Percentiles rank a stretch among this genome's conserved stretches.
Conservation (phyloP, 1,284 basidiomycete species). For the Serendipita sp. region DNA sequence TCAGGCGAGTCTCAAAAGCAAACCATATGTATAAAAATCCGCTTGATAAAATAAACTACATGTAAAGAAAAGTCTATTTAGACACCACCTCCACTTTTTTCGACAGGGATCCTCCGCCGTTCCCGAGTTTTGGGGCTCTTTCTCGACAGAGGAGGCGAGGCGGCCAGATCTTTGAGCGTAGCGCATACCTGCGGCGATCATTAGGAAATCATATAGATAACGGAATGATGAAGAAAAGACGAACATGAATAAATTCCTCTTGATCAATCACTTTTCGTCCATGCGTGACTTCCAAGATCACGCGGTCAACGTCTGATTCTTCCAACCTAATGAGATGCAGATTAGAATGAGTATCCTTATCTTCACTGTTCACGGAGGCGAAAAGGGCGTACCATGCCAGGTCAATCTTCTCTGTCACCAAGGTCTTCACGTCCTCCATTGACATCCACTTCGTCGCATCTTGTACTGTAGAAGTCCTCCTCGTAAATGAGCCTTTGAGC, state of each 20-base stretch:
- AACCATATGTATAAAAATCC: no score
- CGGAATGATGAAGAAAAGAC: slow-evolving; percentile 16
- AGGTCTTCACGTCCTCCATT: slow-evolving; percentile 27
- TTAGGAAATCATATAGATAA: slow-evolving; percentile 11
- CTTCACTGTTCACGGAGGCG: neutral
- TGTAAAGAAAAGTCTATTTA: slow-evolving; percentile 22
- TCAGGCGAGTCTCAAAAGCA: no score
- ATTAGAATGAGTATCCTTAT: neutral
- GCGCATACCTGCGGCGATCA: slow-evolving; percentile 49
- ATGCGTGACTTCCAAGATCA: slow-evolving; percentile 59
- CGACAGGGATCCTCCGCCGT: slow-evolving; percentile 56
- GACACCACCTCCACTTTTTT: slow-evolving; percentile 74
- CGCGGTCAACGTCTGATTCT: slow-evolving; percentile 50
- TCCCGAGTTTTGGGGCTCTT: slow-evolving; percentile 29
- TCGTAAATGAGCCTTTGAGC: slow-evolving; percentile 42
- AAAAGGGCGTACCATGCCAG: slow-evolving; percentile 36
- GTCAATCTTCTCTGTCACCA: slow-evolving; percentile 33
- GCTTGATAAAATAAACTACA: no score
- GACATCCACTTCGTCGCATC: slow-evolving; percentile 18
- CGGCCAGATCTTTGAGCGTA: slow-evolving; percentile 64
- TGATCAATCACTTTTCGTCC: slow-evolving; percentile 43
- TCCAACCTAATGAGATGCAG: neutral
- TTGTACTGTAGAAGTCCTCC: slow-evolving; percentile 18
- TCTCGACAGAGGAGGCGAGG: slow-evolving; percentile 30
- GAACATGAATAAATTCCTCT: slow-evolving; percentile 70